These are phyloP conservation scores for Kodamaea suecica DNA, from an alignment of 1,139 yeast genomes.

Conservation along the genomic window DNA sequence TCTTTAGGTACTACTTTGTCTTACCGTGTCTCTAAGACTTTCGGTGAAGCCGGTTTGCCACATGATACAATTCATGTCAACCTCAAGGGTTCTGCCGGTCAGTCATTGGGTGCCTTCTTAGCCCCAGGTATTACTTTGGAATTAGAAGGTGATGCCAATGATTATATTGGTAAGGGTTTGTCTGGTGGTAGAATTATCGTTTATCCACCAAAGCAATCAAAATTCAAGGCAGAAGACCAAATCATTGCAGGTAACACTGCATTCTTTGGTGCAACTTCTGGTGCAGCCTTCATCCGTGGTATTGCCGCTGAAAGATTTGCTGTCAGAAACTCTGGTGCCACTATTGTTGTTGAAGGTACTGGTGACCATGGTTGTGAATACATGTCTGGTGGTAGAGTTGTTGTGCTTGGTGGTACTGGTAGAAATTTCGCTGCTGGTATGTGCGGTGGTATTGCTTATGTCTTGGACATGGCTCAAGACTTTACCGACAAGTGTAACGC, in stretches of 20 bases:
- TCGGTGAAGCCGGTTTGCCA: conserved; percentile 92
- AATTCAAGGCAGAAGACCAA: conserved; percentile 92
- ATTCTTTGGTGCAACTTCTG: conserved; percentile 96
- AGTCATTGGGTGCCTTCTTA: conserved; percentile 95
- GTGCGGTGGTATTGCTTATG: conserved; percentile 99
- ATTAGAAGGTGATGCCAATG: conserved; percentile 96
- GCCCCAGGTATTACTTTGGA: conserved; percentile 96
- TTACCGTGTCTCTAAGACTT: conserved; percentile 86
- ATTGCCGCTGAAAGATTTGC: conserved; percentile 98
- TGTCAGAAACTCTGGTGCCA: conserved; percentile 97
- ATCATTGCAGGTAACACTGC: conserved; percentile 97
- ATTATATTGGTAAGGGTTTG: conserved; percentile 95
- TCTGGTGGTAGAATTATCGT: conserved; percentile 93
- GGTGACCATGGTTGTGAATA: conserved; percentile 99
- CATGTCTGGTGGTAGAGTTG: conserved; percentile 99
- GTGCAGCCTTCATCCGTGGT: conserved; percentile 92
- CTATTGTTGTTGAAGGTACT: conserved; percentile 92
- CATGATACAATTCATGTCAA: conserved; percentile 95
- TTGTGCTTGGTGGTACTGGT: conserved; percentile 87
- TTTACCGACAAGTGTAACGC: conserved; percentile 76
- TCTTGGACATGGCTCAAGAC: conserved; percentile 92
- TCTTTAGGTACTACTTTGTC: conserved; percentile 93
- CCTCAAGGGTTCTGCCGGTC: conserved; percentile 93
- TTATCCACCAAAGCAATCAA: conserved; percentile 83
- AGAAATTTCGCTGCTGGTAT: conserved; percentile 98